Evolutionary conservation across 305 asterid species (phyloP), one percentile per base, ranked within the genome.

Genomic region (Ilex paraguariensis): DNA sequence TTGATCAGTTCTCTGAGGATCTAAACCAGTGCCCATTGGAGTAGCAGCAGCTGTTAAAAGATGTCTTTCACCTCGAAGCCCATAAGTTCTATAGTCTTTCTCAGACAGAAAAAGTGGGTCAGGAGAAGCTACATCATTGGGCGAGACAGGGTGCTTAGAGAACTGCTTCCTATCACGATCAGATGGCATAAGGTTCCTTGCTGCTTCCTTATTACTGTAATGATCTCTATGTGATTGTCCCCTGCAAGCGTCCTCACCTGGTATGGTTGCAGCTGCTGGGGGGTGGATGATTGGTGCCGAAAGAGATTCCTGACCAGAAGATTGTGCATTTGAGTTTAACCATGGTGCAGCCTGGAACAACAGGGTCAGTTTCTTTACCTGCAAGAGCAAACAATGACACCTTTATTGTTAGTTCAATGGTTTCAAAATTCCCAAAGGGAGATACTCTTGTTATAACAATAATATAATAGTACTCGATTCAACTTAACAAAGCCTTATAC

Each of bases 81-180:
- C 95, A 50, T 67, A 72, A 68, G 62, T 80, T 75, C 98, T 77
- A 66, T 91, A 91, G 68, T 86, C 89, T 68, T 76, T 78, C 77
- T 83, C 95, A 0, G 91, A 74, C 44, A 84, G 85, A 67, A 83
- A 85, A 61, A 64, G 78, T 4, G 82, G 77, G 13, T 44, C 66
- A 50, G 50, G 73, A 21, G 75, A 65, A 54, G 68, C 76, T 55
- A 49, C 73, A 55, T 49, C 42, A 54, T 21, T 21, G 28, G 28
- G 28, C 28, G 28, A 21, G 28, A 21, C 28, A 21, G 61, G 71
- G 71, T 33, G 70, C 59, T 61, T 70, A 44, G 77, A 30, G 56
- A 67, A 55, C 57, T 58, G 78, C 53, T 53, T 49, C 46, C 54
- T 69, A 60, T 76, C 80, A 46, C 30, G 67, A 70, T 66, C 65